Evolutionary conservation across 2,329 filamentous ascomycete species (phyloP).

Genomic region (Falciphora oryzae): DNA sequence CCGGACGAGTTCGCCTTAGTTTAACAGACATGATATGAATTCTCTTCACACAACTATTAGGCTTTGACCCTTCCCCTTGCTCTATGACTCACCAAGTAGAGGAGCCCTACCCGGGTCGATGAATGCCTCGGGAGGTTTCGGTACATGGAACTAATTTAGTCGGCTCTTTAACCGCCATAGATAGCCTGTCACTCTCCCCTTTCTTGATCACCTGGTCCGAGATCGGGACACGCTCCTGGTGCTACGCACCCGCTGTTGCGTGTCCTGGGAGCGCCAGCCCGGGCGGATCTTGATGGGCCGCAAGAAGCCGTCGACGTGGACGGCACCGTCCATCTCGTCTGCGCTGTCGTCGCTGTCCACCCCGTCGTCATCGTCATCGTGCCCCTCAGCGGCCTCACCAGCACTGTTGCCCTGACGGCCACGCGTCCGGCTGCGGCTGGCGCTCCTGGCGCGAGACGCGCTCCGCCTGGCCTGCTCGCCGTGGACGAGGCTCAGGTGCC

Average conservation of each 20-base stretch:
- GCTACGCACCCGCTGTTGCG: background rate
- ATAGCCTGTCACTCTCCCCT: background rate
- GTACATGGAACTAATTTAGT: no score
- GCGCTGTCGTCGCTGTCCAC: conserved; percentile 34
- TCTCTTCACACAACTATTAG: background rate
- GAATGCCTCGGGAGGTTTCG: no score
- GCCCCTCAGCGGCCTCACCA: background rate
- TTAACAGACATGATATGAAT: background rate
- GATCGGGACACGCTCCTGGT: background rate
- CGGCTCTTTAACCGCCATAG: background rate
- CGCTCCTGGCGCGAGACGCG: background rate
- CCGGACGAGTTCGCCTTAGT: background rate
- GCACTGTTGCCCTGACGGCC: background rate
- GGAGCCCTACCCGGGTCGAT: no score
- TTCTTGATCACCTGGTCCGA: background rate
- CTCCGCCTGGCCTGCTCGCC: conserved; percentile 13
- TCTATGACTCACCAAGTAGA: no score
- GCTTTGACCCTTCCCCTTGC: no score
- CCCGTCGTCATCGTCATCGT: conserved; percentile 17
- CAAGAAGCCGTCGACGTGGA: conserved; percentile 65
- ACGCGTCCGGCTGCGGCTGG: background rate
- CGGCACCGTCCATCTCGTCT: conserved; percentile 53
- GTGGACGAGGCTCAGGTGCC: conserved; percentile 42
- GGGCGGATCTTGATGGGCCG: conserved; percentile 43
- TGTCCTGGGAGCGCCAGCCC: conserved; percentile 40